These are phyloP conservation scores for Tylopilus plumbeoviolaceoides DNA, from an alignment of 768 basidiomycete genomes.

Conservation along the genomic window DNA sequence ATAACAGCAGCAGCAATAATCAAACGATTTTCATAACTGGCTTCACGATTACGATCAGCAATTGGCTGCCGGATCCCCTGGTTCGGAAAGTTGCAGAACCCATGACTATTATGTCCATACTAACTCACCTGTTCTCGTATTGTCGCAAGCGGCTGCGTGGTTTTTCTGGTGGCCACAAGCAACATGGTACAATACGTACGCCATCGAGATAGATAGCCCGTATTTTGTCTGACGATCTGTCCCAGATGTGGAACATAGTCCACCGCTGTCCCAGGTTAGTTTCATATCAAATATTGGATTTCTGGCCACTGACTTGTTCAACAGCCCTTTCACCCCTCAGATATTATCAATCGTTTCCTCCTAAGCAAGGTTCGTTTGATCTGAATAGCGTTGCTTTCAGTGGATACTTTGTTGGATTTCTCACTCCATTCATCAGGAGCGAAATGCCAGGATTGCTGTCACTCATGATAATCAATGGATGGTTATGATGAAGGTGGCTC, in stretches of 20 bases:
- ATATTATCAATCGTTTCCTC: not conserved
- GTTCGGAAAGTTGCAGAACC: not conserved
- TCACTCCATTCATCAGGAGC: not conserved
- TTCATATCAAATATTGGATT: not conserved
- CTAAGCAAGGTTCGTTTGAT: slow-evolving; percentile 2
- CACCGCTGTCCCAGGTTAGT: not conserved
- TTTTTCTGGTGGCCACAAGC: no score
- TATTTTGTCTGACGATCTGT: no score
- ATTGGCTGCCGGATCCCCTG: not conserved
- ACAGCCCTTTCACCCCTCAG: slow-evolving; percentile 2
- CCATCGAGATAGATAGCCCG: no score
- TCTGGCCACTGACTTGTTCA: not conserved
- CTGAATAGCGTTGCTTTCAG: not conserved
- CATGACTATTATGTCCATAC: not conserved
- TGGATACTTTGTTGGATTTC: no score
- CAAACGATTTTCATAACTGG: slow-evolving; percentile 1
- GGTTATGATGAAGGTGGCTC: not conserved
- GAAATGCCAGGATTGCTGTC: not conserved
- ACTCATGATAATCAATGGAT: slow-evolving; percentile 2
- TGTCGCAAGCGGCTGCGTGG: not conserved
- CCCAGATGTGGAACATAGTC: not conserved
- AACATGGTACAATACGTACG: no score
- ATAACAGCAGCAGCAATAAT: not conserved
- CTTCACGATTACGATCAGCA: not conserved
- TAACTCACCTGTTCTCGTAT: not conserved